Percentiles rank a stretch among this genome's conserved stretches.
Evolutionary conservation across 176 grass and related monocot genomes (phyloP).

Genomic region (Themeda triandra): DNA sequence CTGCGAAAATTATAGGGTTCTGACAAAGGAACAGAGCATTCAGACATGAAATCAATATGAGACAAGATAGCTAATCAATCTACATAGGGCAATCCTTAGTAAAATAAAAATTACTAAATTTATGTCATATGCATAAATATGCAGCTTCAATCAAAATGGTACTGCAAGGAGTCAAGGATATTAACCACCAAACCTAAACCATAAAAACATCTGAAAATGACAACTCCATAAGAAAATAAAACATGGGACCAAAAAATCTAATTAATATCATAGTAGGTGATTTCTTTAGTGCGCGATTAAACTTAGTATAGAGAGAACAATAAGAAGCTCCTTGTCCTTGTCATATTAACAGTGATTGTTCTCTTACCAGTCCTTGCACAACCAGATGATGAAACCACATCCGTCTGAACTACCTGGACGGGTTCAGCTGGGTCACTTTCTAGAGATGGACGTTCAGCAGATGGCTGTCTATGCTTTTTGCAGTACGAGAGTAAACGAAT

Average conservation of each 20-base stretch:
- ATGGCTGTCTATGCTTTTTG: conserved; percentile 95
- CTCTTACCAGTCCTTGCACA: conserved; percentile 91
- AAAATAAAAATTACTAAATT: conserved; percentile 33
- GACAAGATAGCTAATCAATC: conserved; percentile 1
- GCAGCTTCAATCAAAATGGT: background rate
- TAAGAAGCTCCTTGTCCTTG: background rate
- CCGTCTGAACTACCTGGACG: conserved; percentile 37
- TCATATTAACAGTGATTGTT: conserved; percentile 14
- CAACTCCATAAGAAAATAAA: background rate
- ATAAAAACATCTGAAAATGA: conserved; percentile 16
- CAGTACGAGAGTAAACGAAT: conserved; percentile 97
- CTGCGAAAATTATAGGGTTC: conserved; percentile 80
- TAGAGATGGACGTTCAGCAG: conserved; percentile 66
- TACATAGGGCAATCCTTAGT: background rate
- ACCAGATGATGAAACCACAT: conserved; percentile 62
- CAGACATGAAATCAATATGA: conserved; percentile 18
- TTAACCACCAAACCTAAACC: background rate
- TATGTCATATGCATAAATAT: background rate
- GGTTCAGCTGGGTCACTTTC: conserved; percentile 35
- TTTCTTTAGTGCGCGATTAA: conserved; percentile 4
- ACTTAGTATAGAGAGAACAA: conserved; percentile 1
- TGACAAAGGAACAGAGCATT: conserved; percentile 36
- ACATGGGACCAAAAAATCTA: background rate
- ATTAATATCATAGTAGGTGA: background rate
- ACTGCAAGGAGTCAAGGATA: background rate